Conservation (phyloP, 495 filamentous ascomycete species). For the Amorphotheca resinae region DNA sequence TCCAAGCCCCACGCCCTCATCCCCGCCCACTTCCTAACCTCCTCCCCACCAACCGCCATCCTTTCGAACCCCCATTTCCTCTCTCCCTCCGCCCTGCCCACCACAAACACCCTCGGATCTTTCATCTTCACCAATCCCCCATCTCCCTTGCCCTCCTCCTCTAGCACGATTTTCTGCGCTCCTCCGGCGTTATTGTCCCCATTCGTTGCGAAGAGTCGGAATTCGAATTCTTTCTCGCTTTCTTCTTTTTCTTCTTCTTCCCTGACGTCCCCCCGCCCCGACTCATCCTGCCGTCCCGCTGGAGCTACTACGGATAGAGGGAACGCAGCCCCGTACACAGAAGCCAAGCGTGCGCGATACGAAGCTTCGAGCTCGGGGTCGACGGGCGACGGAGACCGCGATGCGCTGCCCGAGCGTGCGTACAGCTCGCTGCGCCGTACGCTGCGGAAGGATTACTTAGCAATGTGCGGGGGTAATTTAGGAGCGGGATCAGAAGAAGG, state of each 20-base stretch:
- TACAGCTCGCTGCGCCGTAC: slow-evolving; percentile 40
- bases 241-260: slow-evolving; percentile 8
- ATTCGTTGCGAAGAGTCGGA: slow-evolving; percentile 39
- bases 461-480: too few relatives aligned
- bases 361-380: slow-evolving; percentile 25
- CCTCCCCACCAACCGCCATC: slow-evolving; percentile 33
- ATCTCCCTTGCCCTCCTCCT: slow-evolving; percentile 9
- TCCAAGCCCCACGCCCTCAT: slow-evolving; percentile 38
- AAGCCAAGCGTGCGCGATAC: slow-evolving; percentile 31
- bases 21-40: slow-evolving; percentile 28
- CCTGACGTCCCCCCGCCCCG: slow-evolving; percentile 7
- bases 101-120: slow-evolving; percentile 35
- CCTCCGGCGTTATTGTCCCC: slow-evolving; percentile 26
- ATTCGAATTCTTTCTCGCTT: slow-evolving; percentile 28
- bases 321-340: slow-evolving; percentile 18
- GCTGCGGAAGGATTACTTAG: too few relatives aligned
- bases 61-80: slow-evolving; percentile 22
- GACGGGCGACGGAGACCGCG: slow-evolving; percentile 11
- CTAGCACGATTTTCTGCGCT: slow-evolving; percentile 4
- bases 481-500: too few relatives aligned
- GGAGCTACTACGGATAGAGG: slow-evolving; percentile 7
- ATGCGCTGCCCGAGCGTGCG: slow-evolving; percentile 22
- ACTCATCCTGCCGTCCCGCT: background rate
- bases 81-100: slow-evolving; percentile 23
- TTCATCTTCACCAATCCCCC: slow-evolving; percentile 28